Conservation (phyloP, 805 yeast genomes). For the Saccharomycopsis amapae region DNA sequence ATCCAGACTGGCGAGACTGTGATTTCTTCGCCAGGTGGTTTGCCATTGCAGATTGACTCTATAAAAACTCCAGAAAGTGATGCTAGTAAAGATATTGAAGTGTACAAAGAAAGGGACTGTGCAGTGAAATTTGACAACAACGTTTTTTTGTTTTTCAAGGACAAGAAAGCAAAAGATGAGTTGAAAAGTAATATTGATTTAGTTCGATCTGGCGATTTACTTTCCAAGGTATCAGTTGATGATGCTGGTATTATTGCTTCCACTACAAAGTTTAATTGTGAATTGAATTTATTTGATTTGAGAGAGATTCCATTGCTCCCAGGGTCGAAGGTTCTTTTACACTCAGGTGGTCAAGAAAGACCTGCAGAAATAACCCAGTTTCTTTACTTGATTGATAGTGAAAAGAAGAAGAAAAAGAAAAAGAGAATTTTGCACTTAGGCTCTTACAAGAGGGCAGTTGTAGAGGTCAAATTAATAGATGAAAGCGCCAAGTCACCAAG, state of each 20-base stretch:
- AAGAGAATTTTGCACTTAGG: conserved; percentile 51
- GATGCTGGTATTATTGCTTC: conserved; percentile 39
- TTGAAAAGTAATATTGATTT: conserved; percentile 33
- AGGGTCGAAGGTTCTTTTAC: conserved; percentile 72
- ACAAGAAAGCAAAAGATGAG: conserved; percentile 18
- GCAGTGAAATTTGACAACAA: conserved; percentile 21
- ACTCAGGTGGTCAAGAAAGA: conserved; percentile 65
- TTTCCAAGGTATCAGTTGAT: conserved; percentile 33
- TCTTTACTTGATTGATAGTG: conserved; percentile 24
- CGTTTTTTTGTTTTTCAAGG: conserved; percentile 18
- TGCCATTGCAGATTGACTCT: conserved; percentile 20
- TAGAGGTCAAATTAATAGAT: conserved; percentile 44
- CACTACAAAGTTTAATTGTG: conserved; percentile 44
- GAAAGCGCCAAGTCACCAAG: conserved; percentile 27
- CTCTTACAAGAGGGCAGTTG: conserved; percentile 52
- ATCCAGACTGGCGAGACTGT: conserved; percentile 68
- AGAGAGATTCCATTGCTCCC: conserved; percentile 64
- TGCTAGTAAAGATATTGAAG: conserved; percentile 16
- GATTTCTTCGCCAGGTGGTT: conserved; percentile 46
- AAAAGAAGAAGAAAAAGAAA: conserved; percentile 30
- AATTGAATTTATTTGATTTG: conserved; percentile 56
- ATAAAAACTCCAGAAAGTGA: conserved; percentile 15
- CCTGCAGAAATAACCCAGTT: conserved; percentile 60
- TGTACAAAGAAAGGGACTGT: conserved; percentile 9
- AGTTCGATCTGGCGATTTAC: conserved; percentile 61